A percentile compares a stretch with the other conserved stretches of the same genome.
Conservation (phyloP, 208 protist genomes). For the Kentomonas sorsogonicus region DNA sequence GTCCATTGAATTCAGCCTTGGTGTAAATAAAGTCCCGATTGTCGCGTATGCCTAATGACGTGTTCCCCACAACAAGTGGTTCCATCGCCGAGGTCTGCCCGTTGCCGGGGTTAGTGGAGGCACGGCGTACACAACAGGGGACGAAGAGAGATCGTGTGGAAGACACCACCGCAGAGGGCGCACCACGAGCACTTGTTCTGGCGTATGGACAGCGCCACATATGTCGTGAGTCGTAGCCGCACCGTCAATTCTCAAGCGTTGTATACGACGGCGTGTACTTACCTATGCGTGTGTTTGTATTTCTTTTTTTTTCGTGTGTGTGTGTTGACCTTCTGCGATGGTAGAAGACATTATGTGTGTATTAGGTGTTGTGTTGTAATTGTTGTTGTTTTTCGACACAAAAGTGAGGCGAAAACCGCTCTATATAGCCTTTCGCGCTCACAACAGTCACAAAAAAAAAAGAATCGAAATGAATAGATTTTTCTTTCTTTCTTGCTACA, state of each 20-base stretch:
- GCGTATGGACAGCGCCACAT: not conserved
- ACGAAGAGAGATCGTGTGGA: too few species aligned
- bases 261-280: too few species aligned
- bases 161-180: not conserved
- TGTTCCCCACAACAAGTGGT: slow-evolving; percentile 4
- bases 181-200: not conserved
- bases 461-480: not conserved
- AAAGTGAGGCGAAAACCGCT: too few species aligned
- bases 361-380: not conserved
- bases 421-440: too few species aligned
- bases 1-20: slow-evolving; percentile 14
- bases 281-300: not conserved
- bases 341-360: slow-evolving; percentile 4
- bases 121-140: too few species aligned
- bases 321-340: too few species aligned
- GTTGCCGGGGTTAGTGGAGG: too few species aligned
- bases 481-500: slow-evolving; percentile 2
- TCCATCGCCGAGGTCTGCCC: too few species aligned
- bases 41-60: slow-evolving; percentile 3
- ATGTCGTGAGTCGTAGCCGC: too few species aligned
- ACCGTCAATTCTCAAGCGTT: too few species aligned
- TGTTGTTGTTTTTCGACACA: slow-evolving; percentile 4
- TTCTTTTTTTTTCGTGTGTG: not conserved
- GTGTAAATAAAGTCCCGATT: slow-evolving; percentile 3
- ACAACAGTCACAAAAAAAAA: too few species aligned